Percentiles rank a stretch among this genome's conserved stretches.
These are phyloP conservation scores for Pyricularia sp. DNA, from an alignment of 2,329 filamentous ascomycete species.

Conservation along the genomic window DNA sequence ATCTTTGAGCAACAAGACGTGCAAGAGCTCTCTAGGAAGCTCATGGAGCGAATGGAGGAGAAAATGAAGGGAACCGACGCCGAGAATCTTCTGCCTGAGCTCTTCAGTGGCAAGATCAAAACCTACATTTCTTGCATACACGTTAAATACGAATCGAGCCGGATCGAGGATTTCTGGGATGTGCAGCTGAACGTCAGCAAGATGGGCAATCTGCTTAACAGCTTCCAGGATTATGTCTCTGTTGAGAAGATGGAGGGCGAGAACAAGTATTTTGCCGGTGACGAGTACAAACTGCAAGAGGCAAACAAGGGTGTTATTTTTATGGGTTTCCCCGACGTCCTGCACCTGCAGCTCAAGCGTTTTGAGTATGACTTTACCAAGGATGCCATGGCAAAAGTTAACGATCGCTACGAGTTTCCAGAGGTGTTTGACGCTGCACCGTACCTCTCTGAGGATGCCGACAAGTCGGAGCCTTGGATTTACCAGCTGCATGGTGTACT, in stretches of 20 bases:
- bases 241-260: slow-evolving; percentile 96
- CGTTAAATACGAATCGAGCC: slow-evolving; percentile 92
- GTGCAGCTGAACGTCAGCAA: slow-evolving; percentile 94
- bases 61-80: slow-evolving; percentile 96
- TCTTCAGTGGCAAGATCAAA: slow-evolving; percentile 97
- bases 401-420: slow-evolving; percentile 84
- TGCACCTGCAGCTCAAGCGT: slow-evolving; percentile 91
- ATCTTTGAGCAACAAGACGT: slow-evolving; percentile 99
- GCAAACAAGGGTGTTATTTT: slow-evolving; percentile 98
- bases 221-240: slow-evolving; percentile 92
- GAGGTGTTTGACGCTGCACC: slow-evolving; percentile 76
- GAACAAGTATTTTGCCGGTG: slow-evolving; percentile 93
- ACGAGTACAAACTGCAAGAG: slow-evolving; percentile 86
- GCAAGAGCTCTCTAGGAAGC: slow-evolving; percentile 87
- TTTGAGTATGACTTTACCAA: slow-evolving; percentile 97
- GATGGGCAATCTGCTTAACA: slow-evolving; percentile 86
- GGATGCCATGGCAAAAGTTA: slow-evolving; percentile 98
- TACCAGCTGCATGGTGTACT: slow-evolving; percentile 94
- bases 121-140: slow-evolving; percentile 99
- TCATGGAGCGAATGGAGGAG: slow-evolving; percentile 95
- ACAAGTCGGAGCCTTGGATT: slow-evolving; percentile 78
- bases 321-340: slow-evolving; percentile 83
- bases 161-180: slow-evolving; percentile 97
- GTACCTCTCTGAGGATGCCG: slow-evolving; percentile 78
- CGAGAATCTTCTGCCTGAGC: slow-evolving; percentile 76